A percentile compares a stretch with the other conserved stretches of the same genome.
These are phyloP conservation scores for Exophiala calicioides DNA, from an alignment of 2,329 filamentous ascomycete species.

Conservation along the genomic window DNA sequence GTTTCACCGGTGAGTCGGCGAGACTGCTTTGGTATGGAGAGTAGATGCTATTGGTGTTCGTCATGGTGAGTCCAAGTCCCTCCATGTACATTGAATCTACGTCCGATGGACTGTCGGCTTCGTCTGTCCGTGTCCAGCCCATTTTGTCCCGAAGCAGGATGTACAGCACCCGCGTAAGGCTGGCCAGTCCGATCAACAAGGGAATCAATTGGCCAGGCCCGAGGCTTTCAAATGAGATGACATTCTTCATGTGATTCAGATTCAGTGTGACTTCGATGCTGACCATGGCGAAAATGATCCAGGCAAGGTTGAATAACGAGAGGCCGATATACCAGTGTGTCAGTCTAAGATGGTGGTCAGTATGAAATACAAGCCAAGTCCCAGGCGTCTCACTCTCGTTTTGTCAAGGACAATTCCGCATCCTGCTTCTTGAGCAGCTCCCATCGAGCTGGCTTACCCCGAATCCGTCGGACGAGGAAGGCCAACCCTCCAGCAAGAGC, in stretches of 20 bases:
- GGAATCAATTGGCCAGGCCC: conserved; percentile 17
- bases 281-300: conserved; percentile 20
- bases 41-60: conserved; percentile 1
- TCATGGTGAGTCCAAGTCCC: conserved; percentile 1
- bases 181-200: conserved; percentile 13
- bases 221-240: conserved; percentile 2
- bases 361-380: neutral
- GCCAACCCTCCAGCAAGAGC: conserved; percentile 4
- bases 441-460: conserved; percentile 2
- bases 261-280: conserved; percentile 24
- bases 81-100: neutral
- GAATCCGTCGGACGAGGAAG: neutral
- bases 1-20: neutral
- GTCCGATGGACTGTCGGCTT: neutral
- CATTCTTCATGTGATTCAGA: conserved; percentile 19
- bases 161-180: conserved; percentile 11
- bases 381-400: conserved; percentile 8
- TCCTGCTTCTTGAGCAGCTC: conserved; percentile 9
- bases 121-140: conserved; percentile 5
- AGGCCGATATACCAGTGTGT: conserved; percentile 10
- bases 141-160: conserved; percentile 1
- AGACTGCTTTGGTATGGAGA: neutral
- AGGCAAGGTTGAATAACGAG: conserved; percentile 19
- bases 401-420: conserved; percentile 7
- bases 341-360: neutral